Conservation (phyloP, 495 filamentous ascomycete species). For the Penicillium ucsense region DNA sequence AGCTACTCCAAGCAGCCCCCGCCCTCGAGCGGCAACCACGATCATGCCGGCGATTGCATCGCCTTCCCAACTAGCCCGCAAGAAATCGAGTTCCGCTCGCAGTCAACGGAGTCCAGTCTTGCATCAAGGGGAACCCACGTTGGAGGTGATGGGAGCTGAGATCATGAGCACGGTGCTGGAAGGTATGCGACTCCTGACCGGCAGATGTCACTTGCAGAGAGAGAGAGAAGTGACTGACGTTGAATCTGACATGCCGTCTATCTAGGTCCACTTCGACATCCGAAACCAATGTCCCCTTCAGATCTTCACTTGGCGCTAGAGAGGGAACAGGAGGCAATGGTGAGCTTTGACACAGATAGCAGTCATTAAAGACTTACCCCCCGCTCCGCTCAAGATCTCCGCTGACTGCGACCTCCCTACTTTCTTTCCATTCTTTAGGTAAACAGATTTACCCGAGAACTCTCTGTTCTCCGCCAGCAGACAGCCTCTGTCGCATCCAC, state of each 20-base stretch:
- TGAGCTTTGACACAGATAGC: conserved; percentile 28
- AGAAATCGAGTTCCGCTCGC: conserved; percentile 20
- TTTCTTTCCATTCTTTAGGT: conserved; percentile 42
- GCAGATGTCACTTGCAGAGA: too few species aligned
- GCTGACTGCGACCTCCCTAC: too few species aligned
- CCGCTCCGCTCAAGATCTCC: too few species aligned
- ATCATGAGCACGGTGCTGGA: conserved; percentile 47
- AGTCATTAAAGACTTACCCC: not conserved
- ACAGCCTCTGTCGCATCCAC: conserved; percentile 77
- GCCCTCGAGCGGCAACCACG: conserved; percentile 42
- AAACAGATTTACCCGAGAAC: conserved; percentile 83
- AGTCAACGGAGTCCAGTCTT: conserved; percentile 11
- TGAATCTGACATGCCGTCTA: not conserved
- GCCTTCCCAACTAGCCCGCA: conserved; percentile 16
- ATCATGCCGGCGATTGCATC: conserved; percentile 33
- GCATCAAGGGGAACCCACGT: conserved; percentile 20
- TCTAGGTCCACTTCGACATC: conserved; percentile 62
- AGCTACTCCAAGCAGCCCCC: conserved; percentile 46
- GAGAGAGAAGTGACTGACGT: not conserved
- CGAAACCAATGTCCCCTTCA: conserved; percentile 72
- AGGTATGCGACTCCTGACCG: conserved; percentile 17
- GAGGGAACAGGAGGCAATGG: conserved; percentile 91
- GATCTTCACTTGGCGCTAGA: conserved; percentile 82
- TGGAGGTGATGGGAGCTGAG: conserved; percentile 39
- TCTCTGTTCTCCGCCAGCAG: conserved; percentile 68